A percentile compares a stretch with the other conserved stretches of the same genome.
These are phyloP conservation scores for Alternaria ethzedia DNA, from an alignment of 2,329 filamentous ascomycete genomes.

Conservation along the genomic window DNA sequence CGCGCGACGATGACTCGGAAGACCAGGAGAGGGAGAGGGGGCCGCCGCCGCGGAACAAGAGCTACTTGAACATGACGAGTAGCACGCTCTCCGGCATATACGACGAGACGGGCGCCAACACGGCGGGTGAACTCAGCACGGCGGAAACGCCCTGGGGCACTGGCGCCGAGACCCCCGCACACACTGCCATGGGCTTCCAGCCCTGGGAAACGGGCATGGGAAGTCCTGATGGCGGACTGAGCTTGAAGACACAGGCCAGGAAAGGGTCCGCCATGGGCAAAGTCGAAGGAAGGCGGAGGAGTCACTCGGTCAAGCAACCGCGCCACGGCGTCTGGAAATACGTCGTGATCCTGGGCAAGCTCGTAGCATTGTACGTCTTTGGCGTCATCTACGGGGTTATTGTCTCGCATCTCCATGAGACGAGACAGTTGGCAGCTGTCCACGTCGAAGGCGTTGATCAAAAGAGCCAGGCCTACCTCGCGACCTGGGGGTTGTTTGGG, in stretches of 20 bases:
- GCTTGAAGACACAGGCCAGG: constrained; percentile 28
- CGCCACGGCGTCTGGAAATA: constrained; percentile 42
- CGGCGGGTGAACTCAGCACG: constrained; percentile 55
- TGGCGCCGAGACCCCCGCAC: constrained; percentile 71
- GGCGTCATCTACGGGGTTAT: constrained; percentile 84
- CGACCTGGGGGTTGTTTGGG: constrained; percentile 82
- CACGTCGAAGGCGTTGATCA: constrained; percentile 64
- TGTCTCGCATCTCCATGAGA: constrained; percentile 78
- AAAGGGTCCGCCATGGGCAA: constrained; percentile 7
- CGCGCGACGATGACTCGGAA: constrained; percentile 29
- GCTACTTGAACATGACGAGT: constrained; percentile 83
- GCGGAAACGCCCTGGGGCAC: constrained; percentile 77
- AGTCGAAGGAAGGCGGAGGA: constrained; percentile 1
- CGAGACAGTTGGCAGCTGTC: constrained; percentile 68
- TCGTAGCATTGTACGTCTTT: constrained; percentile 73
- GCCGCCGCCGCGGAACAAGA: constrained; percentile 68
- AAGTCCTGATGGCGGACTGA: constrained; percentile 35
- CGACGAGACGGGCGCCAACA: constrained; percentile 49
- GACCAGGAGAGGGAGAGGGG: constrained; percentile 27
- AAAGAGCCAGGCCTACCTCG: constrained; percentile 70
- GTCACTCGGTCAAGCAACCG: constrained; percentile 11
- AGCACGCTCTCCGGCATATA: constrained; percentile 94
- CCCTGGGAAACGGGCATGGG: constrained; percentile 30
- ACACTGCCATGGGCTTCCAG: constrained; percentile 22
- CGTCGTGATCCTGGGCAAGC: constrained; percentile 65